Conservation (phyloP, 805 yeast genomes). For the Saturnispora serradocipensis region DNA sequence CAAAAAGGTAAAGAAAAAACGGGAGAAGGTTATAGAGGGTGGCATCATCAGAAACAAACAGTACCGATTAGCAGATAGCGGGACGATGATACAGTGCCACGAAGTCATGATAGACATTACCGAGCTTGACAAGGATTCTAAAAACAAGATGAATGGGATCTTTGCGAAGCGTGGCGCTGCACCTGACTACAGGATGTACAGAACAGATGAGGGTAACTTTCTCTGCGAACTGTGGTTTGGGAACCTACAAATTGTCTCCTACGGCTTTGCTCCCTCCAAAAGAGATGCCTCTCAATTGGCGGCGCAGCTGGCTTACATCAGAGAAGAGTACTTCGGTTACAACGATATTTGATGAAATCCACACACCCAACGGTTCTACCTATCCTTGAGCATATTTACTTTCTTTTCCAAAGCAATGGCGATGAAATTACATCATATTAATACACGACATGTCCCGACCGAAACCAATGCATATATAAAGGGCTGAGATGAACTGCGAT, state of each 20-base stretch:
- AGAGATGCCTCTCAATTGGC: conserved; percentile 15
- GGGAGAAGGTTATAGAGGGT: not conserved
- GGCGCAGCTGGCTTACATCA: conserved; percentile 13
- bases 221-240: conserved; percentile 13
- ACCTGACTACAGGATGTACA: conserved; percentile 9
- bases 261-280: conserved; percentile 13
- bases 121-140: conserved; percentile 11
- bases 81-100: conserved; percentile 7
- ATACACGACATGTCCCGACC: not conserved
- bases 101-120: conserved; percentile 10
- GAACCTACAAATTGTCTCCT: conserved; percentile 11
- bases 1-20: conserved; percentile 1
- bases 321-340: conserved; percentile 12
- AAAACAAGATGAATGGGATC: conserved; percentile 11
- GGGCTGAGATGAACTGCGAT: not conserved
- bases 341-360: not conserved
- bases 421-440: not conserved
- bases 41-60: conserved; percentile 10
- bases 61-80: conserved; percentile 1
- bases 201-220: conserved; percentile 5
- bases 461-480: not conserved
- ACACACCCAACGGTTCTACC: not conserved
- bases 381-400: not conserved
- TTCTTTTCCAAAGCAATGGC: not conserved
- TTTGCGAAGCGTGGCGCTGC: conserved; percentile 8